phyloP scores from a whole-genome alignment of 768 basidiomycete species.

The Suillus spraguei region DNA sequence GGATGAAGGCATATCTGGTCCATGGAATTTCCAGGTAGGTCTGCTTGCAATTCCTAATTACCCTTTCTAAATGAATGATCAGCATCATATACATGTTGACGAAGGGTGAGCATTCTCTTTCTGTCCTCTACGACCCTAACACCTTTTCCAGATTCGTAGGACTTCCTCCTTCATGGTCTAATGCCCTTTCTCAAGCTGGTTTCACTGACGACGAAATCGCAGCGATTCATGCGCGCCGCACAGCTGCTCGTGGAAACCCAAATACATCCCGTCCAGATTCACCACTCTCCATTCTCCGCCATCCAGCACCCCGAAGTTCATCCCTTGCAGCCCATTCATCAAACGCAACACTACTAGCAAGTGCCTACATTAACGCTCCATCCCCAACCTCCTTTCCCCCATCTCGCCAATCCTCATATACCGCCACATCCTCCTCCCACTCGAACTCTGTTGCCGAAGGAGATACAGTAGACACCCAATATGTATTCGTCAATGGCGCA shows the following conservation, averaged over 20 bases:
- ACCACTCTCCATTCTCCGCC: conserved; percentile 32
- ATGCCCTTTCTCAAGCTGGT: conserved; percentile 59
- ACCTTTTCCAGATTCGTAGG: conserved; percentile 50
- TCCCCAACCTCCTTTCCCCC: not conserved
- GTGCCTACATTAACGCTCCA: not conserved
- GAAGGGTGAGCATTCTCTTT: conserved; percentile 52
- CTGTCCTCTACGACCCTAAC: conserved; percentile 9
- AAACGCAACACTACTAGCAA: not conserved
- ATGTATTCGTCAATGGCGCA: conserved; percentile 28
- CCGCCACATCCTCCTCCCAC: not conserved
- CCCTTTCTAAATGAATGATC: conserved; percentile 13
- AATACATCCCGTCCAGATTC: conserved; percentile 16
- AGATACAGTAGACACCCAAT: conserved; percentile 16
- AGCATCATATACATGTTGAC: conserved; percentile 83
- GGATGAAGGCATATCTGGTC: conserved; percentile 65
- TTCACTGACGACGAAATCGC: conserved; percentile 73
- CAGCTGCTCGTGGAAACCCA: conserved; percentile 9
- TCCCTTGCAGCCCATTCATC: conserved; percentile 16
- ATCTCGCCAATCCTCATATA: not conserved
- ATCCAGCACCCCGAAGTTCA: conserved; percentile 28
- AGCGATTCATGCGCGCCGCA: conserved; percentile 49
- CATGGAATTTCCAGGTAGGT: conserved; percentile 77
- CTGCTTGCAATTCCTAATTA: not conserved
- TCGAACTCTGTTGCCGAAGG: not conserved
- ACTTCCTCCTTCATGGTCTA: conserved; percentile 74